phyloP scores from a whole-genome alignment of 1,284 basidiomycete species.

The Bothia castanella region DNA sequence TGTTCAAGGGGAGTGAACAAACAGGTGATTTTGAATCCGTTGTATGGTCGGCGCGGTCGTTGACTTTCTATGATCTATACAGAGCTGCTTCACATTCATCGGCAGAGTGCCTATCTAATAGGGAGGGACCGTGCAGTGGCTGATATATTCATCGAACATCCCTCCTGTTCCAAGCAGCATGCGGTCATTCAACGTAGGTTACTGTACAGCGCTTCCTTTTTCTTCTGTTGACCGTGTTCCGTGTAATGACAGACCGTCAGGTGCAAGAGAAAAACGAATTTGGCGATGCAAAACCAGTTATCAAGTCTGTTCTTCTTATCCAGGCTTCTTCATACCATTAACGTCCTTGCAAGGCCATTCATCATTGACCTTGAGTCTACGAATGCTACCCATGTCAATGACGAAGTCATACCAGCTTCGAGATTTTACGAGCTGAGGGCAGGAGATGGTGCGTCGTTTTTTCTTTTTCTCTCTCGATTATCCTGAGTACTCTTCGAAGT shows the following conservation, averaged over 20 bases:
- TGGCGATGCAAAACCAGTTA: conserved; percentile 68
- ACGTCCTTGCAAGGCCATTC: conserved; percentile 64
- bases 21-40: conserved; percentile 56
- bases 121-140: conserved; percentile 86
- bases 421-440: conserved; percentile 88
- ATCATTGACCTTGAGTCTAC: conserved; percentile 97
- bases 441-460: conserved; percentile 68
- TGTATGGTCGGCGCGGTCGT: neutral
- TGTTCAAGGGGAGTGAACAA: conserved; percentile 94
- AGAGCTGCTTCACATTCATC: conserved; percentile 89
- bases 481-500: conserved; percentile 46
- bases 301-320: conserved; percentile 62
- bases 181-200: conserved; percentile 88
- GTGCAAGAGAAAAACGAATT: conserved; percentile 86
- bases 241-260: conserved; percentile 62
- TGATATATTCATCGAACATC: conserved; percentile 91
- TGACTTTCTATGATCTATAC: conserved; percentile 11
- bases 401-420: conserved; percentile 76
- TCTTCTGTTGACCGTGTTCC: conserved; percentile 10
- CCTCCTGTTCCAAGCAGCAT: conserved; percentile 98
- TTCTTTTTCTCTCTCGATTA: neutral
- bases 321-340: conserved; percentile 6
- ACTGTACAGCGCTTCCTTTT: neutral
- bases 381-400: conserved; percentile 92
- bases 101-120: conserved; percentile 92